Base-by-base conservation (phyloP, 768 basidiomycete species). In the Bullera alba region DNA sequence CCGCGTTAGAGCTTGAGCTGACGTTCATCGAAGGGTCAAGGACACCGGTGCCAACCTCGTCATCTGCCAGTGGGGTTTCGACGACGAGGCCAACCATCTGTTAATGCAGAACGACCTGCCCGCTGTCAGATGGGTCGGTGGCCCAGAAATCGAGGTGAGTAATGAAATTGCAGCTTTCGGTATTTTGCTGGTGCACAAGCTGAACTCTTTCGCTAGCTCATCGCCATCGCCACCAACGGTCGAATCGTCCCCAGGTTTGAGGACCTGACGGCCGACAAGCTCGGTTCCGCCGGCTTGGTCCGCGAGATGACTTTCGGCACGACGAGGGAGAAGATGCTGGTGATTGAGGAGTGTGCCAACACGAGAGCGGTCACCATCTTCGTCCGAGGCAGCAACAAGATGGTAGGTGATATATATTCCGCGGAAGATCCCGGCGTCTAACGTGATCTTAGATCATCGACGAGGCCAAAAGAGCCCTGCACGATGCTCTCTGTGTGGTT, bases 21-120 rank as follows among this genome's bases (percentile, higher is more conserved):
- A 53, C 28, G 15, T 28, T 5, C 30, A 12, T 19, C 28, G 39
- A 45, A 77, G 82, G 71, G 92, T 97, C 51, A 93, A 96, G 73
- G 85, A 93, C 63, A 86, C 92, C 15, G 95, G 95, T 30, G 93
- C 95, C 14, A 99, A 99, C 74, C 75, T 99, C 53, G 95, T 99
- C 58, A 96, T 99, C 63, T 99, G 95, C 74, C 95, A 99, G 70
- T 99, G 95, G 95, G 95, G 95, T 53, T 99, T 99, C 69, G 95
- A 99, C 69, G 95, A 99, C 67, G 95, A 99, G 75, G 95, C 95
- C 37, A 99, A 99, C 70, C 95, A 97, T 71, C 60, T 97, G 63
- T 74, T 99, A 57, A 90, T 97, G 88, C 91, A 95, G 77, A 97
- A 96, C 63, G 88, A 92, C 14, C 78, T 99, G 29, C 95, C 95